Percentiles rank a stretch among this genome's conserved stretches.
phyloP scores from a whole-genome alignment of 2,329 filamentous ascomycete genomes.

The Sclerotinia spermophila region DNA sequence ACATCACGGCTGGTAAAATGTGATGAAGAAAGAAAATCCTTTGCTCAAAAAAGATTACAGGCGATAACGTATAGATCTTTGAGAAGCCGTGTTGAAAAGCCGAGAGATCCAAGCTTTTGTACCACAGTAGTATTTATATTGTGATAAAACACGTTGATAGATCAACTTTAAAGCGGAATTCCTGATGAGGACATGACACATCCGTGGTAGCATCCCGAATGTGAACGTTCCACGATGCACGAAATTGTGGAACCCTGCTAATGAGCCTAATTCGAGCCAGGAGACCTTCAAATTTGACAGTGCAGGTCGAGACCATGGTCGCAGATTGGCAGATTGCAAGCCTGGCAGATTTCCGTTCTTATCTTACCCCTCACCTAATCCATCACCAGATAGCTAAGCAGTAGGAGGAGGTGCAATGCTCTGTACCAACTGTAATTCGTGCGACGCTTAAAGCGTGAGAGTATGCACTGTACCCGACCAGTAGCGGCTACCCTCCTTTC shows the following conservation, averaged over 20 bases:
- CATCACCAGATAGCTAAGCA: not conserved
- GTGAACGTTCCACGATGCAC: constrained; percentile 20
- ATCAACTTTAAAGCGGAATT: constrained; percentile 8
- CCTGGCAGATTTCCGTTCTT: constrained; percentile 12
- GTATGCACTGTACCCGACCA: not conserved
- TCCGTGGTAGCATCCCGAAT: constrained; percentile 18
- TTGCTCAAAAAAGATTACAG: not conserved
- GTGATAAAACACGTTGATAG: constrained; percentile 10
- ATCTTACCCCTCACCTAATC: constrained; percentile 19
- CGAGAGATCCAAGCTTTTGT: not conserved
- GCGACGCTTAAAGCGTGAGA: not conserved
- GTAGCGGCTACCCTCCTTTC: not conserved
- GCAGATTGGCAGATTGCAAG: constrained; percentile 10
- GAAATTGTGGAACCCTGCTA: constrained; percentile 12
- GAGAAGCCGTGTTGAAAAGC: not conserved
- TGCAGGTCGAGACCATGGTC: constrained; percentile 9
- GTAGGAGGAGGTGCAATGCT: not conserved
- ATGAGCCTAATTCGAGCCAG: not conserved
- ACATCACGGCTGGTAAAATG: not conserved
- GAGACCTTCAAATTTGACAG: not conserved
- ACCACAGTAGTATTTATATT: not conserved
- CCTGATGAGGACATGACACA: constrained; percentile 11
- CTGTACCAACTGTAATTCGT: not conserved
- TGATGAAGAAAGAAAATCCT: not conserved
- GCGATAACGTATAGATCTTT: not conserved